These are phyloP conservation scores for Pisolithus orientalis DNA, from an alignment of 768 basidiomycete genomes.

Conservation along the genomic window DNA sequence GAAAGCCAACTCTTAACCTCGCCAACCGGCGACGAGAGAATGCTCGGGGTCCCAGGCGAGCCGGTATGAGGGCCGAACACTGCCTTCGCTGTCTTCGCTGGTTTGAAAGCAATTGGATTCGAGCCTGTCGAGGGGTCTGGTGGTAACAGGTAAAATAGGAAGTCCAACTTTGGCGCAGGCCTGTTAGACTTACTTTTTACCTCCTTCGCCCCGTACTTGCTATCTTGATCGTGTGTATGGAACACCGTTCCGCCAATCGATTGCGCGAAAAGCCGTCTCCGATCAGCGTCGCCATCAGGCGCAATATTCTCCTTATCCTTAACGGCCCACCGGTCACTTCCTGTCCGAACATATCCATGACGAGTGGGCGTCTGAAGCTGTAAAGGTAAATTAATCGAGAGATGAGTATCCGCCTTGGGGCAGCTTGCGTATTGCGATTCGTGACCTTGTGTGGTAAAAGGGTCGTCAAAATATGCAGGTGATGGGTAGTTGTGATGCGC, in stretches of 20 bases:
- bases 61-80: slow-evolving; percentile 36
- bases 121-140: slow-evolving; percentile 56
- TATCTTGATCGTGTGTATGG: slow-evolving; percentile 28
- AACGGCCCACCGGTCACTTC: slow-evolving; percentile 13
- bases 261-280: slow-evolving; percentile 19
- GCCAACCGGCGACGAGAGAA: slow-evolving; percentile 67
- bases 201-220: slow-evolving; percentile 49
- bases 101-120: slow-evolving; percentile 9
- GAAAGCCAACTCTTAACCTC: slow-evolving; percentile 94
- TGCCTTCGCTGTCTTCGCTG: slow-evolving; percentile 15
- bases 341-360: slow-evolving; percentile 5
- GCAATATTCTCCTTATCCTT: slow-evolving; percentile 37
- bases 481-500: slow-evolving; percentile 16
- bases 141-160: background rate
- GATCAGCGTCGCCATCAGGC: slow-evolving; percentile 13
- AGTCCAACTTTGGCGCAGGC: slow-evolving; percentile 1
- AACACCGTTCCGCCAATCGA: slow-evolving; percentile 20
- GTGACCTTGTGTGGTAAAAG: slow-evolving; percentile 7
- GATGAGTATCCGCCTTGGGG: slow-evolving; percentile 15
- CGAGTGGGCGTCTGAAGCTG: slow-evolving; percentile 10
- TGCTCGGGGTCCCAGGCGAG: slow-evolving; percentile 30
- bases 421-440: slow-evolving; percentile 12
- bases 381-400: slow-evolving; percentile 14
- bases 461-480: background rate
- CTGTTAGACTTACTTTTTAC: slow-evolving; percentile 41